A percentile compares a stretch with the other conserved stretches of the same genome.
Conservation (phyloP, 371 early-diverging fungal species). For the Lichtheimia ramosa region DNA sequence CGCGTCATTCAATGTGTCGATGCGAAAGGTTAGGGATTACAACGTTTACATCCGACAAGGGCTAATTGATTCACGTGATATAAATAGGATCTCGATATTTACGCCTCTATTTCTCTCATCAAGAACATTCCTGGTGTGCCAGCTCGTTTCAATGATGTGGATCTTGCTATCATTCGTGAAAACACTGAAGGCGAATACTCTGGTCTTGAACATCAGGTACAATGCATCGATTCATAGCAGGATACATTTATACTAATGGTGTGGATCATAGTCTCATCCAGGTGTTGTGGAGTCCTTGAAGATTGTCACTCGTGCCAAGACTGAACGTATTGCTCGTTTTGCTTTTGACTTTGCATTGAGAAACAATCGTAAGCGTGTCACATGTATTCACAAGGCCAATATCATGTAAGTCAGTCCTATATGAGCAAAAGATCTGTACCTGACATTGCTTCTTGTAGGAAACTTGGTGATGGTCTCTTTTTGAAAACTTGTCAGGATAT, state of each 20-base stretch:
- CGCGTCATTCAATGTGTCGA: slow-evolving; percentile 90
- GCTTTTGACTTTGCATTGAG: slow-evolving; percentile 97
- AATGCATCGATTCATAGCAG: neutral
- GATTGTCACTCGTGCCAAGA: slow-evolving; percentile 91
- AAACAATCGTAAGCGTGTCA: slow-evolving; percentile 95
- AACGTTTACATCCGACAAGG: neutral
- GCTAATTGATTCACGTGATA: neutral
- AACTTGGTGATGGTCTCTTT: slow-evolving; percentile 97
- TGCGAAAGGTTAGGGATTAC: slow-evolving; percentile 62
- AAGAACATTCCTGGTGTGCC: slow-evolving; percentile 82
- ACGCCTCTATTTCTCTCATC: slow-evolving; percentile 87
- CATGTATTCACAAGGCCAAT: slow-evolving; percentile 99
- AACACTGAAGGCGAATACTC: slow-evolving; percentile 99
- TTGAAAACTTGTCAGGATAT: slow-evolving; percentile 91
- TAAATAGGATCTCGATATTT: slow-evolving; percentile 95
- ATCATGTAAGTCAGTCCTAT: slow-evolving; percentile 75
- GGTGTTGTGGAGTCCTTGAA: slow-evolving; percentile 98
- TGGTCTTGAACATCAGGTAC: slow-evolving; percentile 90
- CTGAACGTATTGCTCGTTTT: slow-evolving; percentile 96
- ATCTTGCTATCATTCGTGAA: slow-evolving; percentile 97
- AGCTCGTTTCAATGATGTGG: slow-evolving; percentile 87
- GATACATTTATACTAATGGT: neutral
- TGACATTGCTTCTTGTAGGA: slow-evolving; percentile 50
- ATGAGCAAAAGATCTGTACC: neutral
- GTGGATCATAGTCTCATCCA: slow-evolving; percentile 67